Evolutionary conservation across 2,329 filamentous ascomycete species (phyloP).

Genomic region (Sclerotinia nivalis): DNA sequence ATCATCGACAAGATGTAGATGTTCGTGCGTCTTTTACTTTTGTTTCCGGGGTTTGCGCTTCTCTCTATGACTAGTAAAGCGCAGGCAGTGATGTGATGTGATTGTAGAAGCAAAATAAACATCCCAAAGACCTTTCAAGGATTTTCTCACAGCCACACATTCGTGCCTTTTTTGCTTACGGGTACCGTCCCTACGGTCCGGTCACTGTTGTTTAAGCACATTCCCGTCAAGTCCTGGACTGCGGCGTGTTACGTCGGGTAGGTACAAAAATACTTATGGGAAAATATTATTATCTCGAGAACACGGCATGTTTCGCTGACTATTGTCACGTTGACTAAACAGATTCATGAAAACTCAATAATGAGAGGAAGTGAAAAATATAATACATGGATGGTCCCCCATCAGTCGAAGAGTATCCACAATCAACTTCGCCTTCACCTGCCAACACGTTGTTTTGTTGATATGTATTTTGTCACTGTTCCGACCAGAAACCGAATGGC

Average conservation of each 20-base stretch:
- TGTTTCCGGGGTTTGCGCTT: neutral
- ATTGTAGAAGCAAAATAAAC: neutral
- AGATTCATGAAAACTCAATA: neutral
- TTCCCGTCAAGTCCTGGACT: constrained; percentile 7
- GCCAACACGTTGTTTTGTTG: constrained; percentile 10
- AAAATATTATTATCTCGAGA: neutral
- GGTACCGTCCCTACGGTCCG: constrained; percentile 26
- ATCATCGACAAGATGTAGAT: constrained; percentile 12
- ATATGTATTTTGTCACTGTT: neutral
- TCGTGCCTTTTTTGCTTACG: constrained; percentile 11
- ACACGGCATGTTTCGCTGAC: constrained; percentile 16
- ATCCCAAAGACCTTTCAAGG: neutral
- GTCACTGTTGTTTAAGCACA: constrained; percentile 15
- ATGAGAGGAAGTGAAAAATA: neutral
- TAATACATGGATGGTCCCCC: constrained; percentile 1
- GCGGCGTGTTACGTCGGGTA: constrained; percentile 19
- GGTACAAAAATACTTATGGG: constrained; percentile 15
- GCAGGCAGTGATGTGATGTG: neutral
- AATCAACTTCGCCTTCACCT: constrained; percentile 3
- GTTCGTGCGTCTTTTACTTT: constrained; percentile 15
- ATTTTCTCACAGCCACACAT: neutral
- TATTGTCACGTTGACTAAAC: constrained; percentile 13
- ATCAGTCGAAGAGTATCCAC: neutral
- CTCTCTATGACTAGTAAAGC: too few species aligned
- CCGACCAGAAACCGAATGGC: neutral